phyloP scores from a whole-genome alignment of 805 yeast genomes.

The Clavispora asparagi region DNA sequence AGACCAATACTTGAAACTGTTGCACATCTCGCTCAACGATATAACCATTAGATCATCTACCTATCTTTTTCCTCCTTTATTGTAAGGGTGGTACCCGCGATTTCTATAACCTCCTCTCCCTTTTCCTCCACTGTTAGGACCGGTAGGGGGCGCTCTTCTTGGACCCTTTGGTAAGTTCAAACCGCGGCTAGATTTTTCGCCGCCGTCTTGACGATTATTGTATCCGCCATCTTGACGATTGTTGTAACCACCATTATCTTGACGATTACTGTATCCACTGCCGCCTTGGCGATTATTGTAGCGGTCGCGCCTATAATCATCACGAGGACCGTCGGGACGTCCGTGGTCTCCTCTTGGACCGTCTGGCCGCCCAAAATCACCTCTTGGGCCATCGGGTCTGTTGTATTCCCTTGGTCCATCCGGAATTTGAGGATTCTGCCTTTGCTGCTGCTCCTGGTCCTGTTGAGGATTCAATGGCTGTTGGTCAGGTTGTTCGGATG shows the following conservation, averaged over 20 bases:
- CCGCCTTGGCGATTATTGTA: not conserved
- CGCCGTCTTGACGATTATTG: conserved; percentile 1
- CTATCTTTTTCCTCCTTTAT: conserved; percentile 33
- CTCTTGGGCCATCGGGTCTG: not conserved
- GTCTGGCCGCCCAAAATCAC: conserved; percentile 13
- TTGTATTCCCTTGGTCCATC: not conserved
- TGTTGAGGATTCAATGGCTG: conserved; percentile 42
- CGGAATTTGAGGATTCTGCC: conserved; percentile 15
- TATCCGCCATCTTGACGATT: not conserved
- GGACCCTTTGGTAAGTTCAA: conserved; percentile 50
- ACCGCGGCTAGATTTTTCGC: conserved; percentile 18
- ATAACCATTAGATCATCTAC: not conserved
- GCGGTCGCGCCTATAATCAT: not conserved
- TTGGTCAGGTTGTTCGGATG: conserved; percentile 28
- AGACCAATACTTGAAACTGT: not conserved
- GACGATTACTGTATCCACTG: not conserved
- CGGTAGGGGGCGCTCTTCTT: conserved; percentile 37
- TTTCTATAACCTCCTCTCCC: conserved; percentile 19
- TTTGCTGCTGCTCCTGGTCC: conserved; percentile 6
- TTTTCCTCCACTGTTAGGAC: conserved; percentile 29
- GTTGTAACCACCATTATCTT: not conserved
- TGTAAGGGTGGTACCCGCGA: conserved; percentile 40
- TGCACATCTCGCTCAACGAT: not conserved
- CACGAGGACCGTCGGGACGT: conserved; percentile 9
- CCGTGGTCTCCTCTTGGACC: conserved; percentile 14